A percentile compares a stretch with the other conserved stretches of the same genome.
Evolutionary conservation across 2,329 filamentous ascomycete species (phyloP).

Genomic region (Cordyceps fumosorosea): DNA sequence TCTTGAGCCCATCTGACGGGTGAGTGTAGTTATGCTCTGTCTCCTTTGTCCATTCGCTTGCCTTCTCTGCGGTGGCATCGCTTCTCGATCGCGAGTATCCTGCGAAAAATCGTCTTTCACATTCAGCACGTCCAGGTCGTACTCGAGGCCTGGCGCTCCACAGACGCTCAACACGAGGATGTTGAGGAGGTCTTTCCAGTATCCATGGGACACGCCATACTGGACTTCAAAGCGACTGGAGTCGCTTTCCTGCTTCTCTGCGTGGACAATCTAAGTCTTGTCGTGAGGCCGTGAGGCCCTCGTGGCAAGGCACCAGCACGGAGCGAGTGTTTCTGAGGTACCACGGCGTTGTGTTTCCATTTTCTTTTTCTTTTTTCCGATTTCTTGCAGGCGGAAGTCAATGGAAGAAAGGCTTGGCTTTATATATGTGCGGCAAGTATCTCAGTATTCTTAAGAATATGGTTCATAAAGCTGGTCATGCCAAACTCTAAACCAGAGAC

Average conservation of each 20-base stretch:
- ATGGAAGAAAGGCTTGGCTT: too few relatives aligned
- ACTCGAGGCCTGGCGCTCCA: constrained; percentile 33
- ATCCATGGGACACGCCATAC: constrained; percentile 49
- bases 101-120: constrained; percentile 22
- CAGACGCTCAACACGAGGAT: constrained; percentile 46
- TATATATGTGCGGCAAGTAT: too few relatives aligned
- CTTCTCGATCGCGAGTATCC: background rate
- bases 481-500: too few relatives aligned
- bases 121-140: constrained; percentile 30
- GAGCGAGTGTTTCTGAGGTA: too few relatives aligned
- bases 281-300: too few relatives aligned
- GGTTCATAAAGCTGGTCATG: too few relatives aligned
- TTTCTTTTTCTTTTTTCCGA: too few relatives aligned
- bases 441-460: too few relatives aligned
- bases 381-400: too few relatives aligned
- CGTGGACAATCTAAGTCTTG: constrained; percentile 23
- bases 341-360: too few relatives aligned
- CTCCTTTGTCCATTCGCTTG: background rate
- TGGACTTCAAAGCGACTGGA: constrained; percentile 33
- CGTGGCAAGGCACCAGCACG: too few relatives aligned
- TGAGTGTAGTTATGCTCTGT: background rate
- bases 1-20: background rate
- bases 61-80: too few relatives aligned
- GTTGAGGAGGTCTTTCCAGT: constrained; percentile 57
- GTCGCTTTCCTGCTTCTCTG: constrained; percentile 31